Conservation (phyloP, 176 grass and related monocot species). For the Triticum turgidum region DNA sequence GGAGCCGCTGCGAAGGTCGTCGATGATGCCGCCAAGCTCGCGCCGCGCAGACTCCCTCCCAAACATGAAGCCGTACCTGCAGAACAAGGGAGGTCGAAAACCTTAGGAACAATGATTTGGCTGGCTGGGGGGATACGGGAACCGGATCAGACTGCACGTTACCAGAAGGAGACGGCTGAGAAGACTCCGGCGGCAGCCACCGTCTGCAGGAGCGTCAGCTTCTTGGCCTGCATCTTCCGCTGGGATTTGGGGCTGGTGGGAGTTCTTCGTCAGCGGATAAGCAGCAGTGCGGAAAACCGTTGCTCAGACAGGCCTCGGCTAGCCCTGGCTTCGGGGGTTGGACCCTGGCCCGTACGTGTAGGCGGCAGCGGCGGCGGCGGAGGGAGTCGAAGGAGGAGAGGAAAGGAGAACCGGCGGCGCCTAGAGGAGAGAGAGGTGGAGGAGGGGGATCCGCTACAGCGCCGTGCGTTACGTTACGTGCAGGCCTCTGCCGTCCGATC, state of each 20-base stretch:
- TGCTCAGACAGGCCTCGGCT: not conserved
- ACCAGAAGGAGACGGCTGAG: constrained; percentile 96
- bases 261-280: not conserved
- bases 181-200: constrained; percentile 80
- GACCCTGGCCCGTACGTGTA: too few species aligned
- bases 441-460: too few species aligned
- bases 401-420: not conserved
- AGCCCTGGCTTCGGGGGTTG: too few species aligned
- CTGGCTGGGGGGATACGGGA: not conserved
- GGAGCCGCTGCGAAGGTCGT: constrained; percentile 57
- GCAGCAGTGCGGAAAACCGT: not conserved
- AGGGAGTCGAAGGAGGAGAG: not conserved
- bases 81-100: not conserved
- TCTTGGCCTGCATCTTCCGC: constrained; percentile 55
- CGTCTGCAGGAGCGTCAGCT: constrained; percentile 78
- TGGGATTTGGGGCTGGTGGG: not conserved
- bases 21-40: constrained; percentile 81
- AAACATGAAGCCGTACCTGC: constrained; percentile 99
- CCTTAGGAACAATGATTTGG: not conserved
- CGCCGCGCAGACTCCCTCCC: constrained; percentile 93
- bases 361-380: too few species aligned
- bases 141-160: not conserved
- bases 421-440: not conserved
- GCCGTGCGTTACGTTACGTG: too few species aligned
- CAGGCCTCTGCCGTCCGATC: too few species aligned